Base-by-base conservation (phyloP, 805 yeast species). In the Nakazawaea anatomiae region DNA sequence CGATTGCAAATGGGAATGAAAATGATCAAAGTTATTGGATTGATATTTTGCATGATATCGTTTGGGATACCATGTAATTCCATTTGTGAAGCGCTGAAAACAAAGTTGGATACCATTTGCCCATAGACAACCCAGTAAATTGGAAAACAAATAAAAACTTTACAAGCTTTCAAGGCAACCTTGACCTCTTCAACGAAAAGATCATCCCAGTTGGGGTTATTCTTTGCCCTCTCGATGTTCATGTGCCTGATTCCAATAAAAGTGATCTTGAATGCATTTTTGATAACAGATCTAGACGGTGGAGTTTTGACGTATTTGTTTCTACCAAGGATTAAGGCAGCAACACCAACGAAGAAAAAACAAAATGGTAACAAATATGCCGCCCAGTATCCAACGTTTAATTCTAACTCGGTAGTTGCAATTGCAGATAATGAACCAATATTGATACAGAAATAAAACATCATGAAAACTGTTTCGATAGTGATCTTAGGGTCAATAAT, bases 11-110 rank as follows among this genome's bases (percentile, higher is more conserved):
- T 72, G 52, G 95, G 95, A 56, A 87, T 84, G 65, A 85, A 82
- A n/a, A 87, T 71, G 58, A 87, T 84, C 58, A 87, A 77, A 39
- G 89, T 83, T 58, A 87, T 70, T 31, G 94, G 86, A 67, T 87
- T 85, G 58, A 87, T 77, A 61, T 82, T 85, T 67, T 82, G 85
- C 72, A 87, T 77, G 59, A 87, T 73, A 73, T 87, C 95, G 63
- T 87, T 87, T 57, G 95, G 94, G 58, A 87, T 74, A 40, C 88
- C 87, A 64, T 87, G 89, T 50, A 78, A 71, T 59, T 84, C 80
- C 88, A 86, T 83, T 57, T 77, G 74, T 52, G 83, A 87, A 43
- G 91, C 89, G 64, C 84, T 89, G 40, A 88, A 77, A 53, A 85
- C 77, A 60, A 87, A 85, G 66, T 83, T 83, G 69, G 80, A 82